A percentile compares a stretch with the other conserved stretches of the same genome.
phyloP scores from a whole-genome alignment of 352 stramenopile genomes.

The Pythium oligandrum region DNA sequence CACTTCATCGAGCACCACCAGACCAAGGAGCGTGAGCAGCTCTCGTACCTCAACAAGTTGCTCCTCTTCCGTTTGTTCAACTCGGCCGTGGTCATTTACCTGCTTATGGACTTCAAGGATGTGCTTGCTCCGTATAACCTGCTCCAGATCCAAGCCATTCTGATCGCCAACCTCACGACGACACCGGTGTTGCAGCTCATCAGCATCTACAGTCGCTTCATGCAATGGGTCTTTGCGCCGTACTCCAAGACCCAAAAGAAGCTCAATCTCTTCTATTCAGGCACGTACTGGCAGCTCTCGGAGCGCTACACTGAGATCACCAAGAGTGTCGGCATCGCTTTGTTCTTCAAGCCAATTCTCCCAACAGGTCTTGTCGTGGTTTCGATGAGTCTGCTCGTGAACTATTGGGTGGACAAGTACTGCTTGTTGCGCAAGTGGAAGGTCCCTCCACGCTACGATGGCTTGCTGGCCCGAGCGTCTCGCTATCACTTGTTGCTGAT shows the following conservation, averaged over 20 bases:
- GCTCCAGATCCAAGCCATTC: slow-evolving; percentile 64
- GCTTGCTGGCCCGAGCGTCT: slow-evolving; percentile 49
- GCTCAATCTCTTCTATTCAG: slow-evolving; percentile 74
- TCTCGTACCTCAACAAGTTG: slow-evolving; percentile 79
- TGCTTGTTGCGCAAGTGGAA: slow-evolving; percentile 76
- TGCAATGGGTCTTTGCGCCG: slow-evolving; percentile 35
- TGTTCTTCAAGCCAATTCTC: slow-evolving; percentile 65
- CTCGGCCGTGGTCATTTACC: slow-evolving; percentile 66
- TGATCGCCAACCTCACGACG: slow-evolving; percentile 75
- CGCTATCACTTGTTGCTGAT: slow-evolving; percentile 67
- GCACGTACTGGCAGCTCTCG: slow-evolving; percentile 58
- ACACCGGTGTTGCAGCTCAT: slow-evolving; percentile 62
- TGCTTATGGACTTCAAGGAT: slow-evolving; percentile 73
- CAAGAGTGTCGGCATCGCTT: slow-evolving; percentile 55
- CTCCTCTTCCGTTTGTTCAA: slow-evolving; percentile 71
- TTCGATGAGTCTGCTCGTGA: slow-evolving; percentile 57
- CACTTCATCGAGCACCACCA: slow-evolving; percentile 55
- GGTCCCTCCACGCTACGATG: slow-evolving; percentile 54
- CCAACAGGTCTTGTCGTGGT: slow-evolving; percentile 64
- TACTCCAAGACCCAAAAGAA: slow-evolving; percentile 67
- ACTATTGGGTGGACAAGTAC: slow-evolving; percentile 85
- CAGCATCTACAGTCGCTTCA: slow-evolving; percentile 44
- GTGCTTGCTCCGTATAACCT: slow-evolving; percentile 61
- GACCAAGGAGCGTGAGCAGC: slow-evolving; percentile 61
- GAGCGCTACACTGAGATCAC: slow-evolving; percentile 68